These are phyloP conservation scores for Ilyonectria sp. DNA, from an alignment of 2,329 filamentous ascomycete genomes.

Conservation along the genomic window DNA sequence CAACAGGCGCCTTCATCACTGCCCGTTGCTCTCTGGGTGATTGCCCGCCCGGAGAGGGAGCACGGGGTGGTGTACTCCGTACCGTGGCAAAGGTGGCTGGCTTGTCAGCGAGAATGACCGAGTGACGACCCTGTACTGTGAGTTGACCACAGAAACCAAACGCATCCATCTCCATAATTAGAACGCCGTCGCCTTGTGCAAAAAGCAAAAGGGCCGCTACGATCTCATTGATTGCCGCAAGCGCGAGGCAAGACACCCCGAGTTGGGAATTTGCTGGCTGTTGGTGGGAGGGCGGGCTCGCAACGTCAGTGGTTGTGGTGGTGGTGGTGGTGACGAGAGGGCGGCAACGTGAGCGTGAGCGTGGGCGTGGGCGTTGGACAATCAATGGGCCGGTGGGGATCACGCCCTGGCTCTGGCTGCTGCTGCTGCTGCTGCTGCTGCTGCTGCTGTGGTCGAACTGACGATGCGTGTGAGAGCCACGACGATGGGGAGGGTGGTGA, in stretches of 20 bases:
- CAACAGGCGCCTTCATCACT: conserved; percentile 6
- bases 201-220: neutral
- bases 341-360: conserved; percentile 6
- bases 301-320: neutral
- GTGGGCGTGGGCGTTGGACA: conserved; percentile 6
- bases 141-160: conserved; percentile 2
- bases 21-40: conserved; percentile 1
- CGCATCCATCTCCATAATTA: conserved; percentile 25
- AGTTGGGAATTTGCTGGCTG: conserved; percentile 3
- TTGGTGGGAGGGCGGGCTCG: conserved; percentile 7
- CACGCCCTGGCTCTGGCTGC: neutral
- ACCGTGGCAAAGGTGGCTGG: neutral
- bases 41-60: neutral
- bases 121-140: neutral
- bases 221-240: conserved; percentile 30
- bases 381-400: neutral
- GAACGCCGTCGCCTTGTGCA: conserved; percentile 15
- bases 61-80: neutral
- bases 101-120: neutral
- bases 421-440: no score
- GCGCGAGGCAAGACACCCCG: conserved; percentile 23
- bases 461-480: conserved; percentile 11
- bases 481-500: conserved; percentile 7
- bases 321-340: neutral
- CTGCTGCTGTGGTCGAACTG: neutral